Evolutionary conservation across 1,139 yeast genomes (phyloP), one percentile per base, ranked within the genome.

Genomic region (Suhomyces anneliseae): DNA sequence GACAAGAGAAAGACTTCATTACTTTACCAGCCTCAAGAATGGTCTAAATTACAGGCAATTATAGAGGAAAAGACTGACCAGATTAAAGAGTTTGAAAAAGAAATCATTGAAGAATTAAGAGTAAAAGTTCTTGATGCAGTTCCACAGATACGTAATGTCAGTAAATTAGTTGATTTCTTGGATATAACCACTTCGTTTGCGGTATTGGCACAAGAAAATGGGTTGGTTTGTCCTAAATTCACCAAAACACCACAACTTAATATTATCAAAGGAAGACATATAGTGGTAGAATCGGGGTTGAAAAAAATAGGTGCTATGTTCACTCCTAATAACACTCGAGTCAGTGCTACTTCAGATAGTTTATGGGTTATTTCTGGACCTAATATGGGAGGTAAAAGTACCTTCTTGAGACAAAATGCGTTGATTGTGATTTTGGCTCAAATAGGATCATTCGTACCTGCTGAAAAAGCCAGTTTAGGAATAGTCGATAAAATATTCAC

Each of bases 361-460:
- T 42, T 70, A 19, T 88, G 96, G 92, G 76, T 93, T 8, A 83
- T 93, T 6, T 85, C 97, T 0, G 99, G 99, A 0, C 98, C 98
- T 1, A 93, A 93, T 61, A 93, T 93, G 98, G 98, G 98, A 4
- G 99, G 99, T 0, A 93, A 93, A 60, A 87, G 96, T 39, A 92
- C 98, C 0, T 93, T 82, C 58, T 68, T 93, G 43, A 77, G 98
- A 41, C 98, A 92, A 56, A 87, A 86, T 60, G 98, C 97, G 0
- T 67, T 90, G 12, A 87, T 90, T 41, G 85, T 84, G 0, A 85
- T 93, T 39, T 61, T 93, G 56, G 96, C 97, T 0, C 99, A 93
- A 59, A 85, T 89, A 27, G 99, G 99, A 0, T 81, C 86, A 36
- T 92, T 76, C 66, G 95, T 92, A 0, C 98, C 99, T 0, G 96